Conservation (phyloP, 495 filamentous ascomycete species). For the Ascodesmis nigricans region DNA sequence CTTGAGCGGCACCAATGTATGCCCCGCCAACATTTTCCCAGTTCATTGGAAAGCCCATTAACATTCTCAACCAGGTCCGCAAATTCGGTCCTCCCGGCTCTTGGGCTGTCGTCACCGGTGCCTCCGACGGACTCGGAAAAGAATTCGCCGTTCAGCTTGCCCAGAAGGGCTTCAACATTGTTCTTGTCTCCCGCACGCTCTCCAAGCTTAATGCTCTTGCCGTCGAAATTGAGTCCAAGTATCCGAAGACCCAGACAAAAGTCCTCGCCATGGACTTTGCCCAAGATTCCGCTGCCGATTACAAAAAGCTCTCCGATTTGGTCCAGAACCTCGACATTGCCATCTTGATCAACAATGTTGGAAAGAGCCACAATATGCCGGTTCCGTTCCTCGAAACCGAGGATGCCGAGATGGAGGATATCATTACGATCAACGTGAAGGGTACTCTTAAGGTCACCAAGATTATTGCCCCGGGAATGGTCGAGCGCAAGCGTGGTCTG, state of each 20-base stretch:
- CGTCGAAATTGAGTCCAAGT: constrained; percentile 46
- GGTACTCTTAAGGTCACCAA: constrained; percentile 73
- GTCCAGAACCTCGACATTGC: constrained; percentile 56
- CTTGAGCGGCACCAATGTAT: constrained; percentile 37
- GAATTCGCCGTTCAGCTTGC: constrained; percentile 85
- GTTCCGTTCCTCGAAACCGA: constrained; percentile 66
- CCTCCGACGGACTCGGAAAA: constrained; percentile 91
- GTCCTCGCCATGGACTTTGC: constrained; percentile 81
- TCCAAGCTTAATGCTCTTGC: constrained; percentile 66
- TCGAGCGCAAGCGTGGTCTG: constrained; percentile 56
- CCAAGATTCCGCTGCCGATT: constrained; percentile 50
- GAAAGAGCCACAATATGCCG: constrained; percentile 77
- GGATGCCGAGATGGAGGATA: constrained; percentile 57
- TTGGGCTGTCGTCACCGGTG: constrained; percentile 89
- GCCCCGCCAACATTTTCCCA: constrained; percentile 10
- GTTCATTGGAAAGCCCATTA: constrained; percentile 3
- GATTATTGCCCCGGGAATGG: constrained; percentile 66
- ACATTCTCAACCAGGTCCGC: constrained; percentile 38
- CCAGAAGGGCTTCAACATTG: constrained; percentile 71
- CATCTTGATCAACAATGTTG: constrained; percentile 93
- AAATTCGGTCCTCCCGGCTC: constrained; percentile 79
- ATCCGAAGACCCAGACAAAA: constrained; percentile 41
- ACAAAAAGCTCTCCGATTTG: constrained; percentile 42
- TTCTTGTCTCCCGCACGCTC: constrained; percentile 82
- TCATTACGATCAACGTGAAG: constrained; percentile 83